Evolutionary conservation across 257 asterid genomes (phyloP).

Genomic region (Forsythia suspensa): DNA sequence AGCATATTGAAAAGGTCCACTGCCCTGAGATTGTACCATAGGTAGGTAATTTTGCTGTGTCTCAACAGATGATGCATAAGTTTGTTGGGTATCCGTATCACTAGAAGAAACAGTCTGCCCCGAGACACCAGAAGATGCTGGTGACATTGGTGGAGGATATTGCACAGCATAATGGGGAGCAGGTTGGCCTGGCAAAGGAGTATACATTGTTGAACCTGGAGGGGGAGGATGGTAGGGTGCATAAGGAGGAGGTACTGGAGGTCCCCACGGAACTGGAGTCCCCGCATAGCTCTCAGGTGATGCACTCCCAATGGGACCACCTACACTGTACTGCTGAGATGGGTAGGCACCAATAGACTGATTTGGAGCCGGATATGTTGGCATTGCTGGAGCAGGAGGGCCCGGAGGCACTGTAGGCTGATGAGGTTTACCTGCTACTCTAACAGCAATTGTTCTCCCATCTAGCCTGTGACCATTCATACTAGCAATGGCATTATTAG

Average conservation of each 20-base stretch:
- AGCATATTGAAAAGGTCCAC: conserved; percentile 50
- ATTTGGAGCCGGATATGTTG: conserved; percentile 59
- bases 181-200: conserved; percentile 29
- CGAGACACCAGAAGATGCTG: conserved; percentile 54
- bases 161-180: conserved; percentile 56
- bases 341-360: conserved; percentile 68
- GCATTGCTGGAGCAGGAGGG: conserved; percentile 69
- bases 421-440: conserved; percentile 92
- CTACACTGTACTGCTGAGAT: conserved; percentile 73
- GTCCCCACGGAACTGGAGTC: conserved; percentile 71
- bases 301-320: conserved; percentile 62
- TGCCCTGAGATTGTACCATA: conserved; percentile 63
- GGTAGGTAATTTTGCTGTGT: conserved; percentile 70
- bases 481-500: conserved; percentile 81
- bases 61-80: conserved; percentile 60
- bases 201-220: conserved; percentile 73
- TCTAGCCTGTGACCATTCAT: conserved; percentile 89
- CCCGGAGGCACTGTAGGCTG: conserved; percentile 76
- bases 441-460: conserved; percentile 91
- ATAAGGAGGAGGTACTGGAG: conserved; percentile 68
- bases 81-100: conserved; percentile 48
- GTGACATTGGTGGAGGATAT: conserved; percentile 66
- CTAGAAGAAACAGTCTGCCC: conserved; percentile 47
- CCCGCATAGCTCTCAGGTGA: conserved; percentile 58
- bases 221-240: conserved; percentile 74